Evolutionary conservation across 331 rosid species (phyloP), one percentile per base, ranked within the genome.

Genomic region (Erythrophleum ivorense): DNA sequence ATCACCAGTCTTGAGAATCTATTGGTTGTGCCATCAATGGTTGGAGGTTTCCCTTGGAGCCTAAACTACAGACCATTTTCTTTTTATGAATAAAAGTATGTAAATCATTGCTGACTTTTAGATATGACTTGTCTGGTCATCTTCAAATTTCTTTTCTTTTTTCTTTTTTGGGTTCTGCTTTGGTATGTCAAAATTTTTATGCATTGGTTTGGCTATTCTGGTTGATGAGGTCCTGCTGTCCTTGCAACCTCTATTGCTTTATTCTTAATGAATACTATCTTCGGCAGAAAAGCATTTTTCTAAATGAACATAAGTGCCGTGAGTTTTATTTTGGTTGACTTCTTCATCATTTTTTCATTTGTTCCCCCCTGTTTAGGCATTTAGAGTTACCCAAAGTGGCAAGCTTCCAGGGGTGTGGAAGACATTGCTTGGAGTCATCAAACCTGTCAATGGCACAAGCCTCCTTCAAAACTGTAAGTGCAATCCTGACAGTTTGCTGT

Each of bases 401-500:
- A 96, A 88, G 82, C 91, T 92, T 86, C 92, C 92, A 31, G 99
- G 98, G 68, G 91, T 96, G 43, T 86, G 88, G 91, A 92, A 89
- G 90, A 96, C 99, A 29, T 88, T 96, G 87, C 76, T 81, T 82
- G 97, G 83, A 81, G 93, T 85, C 75, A 84, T 87, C 58, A 80
- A 89, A 64, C 97, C 98, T 38, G 73, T 66, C 38, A 69, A 84
- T 71, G 84, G 86, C 68, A 62, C 91, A 49, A 88, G 53, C 77
- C 83, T 75, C 62, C 80, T 87, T 76, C 95, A 88, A 67, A 89
- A 80, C 75, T 65, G 97, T 96, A 79, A 80, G 91, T 75, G 69
- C 77, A 19, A 67, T 36, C 68, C 58, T 48, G 36, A 31, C 43
- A 40, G 54, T 71, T 62, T 24, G 48, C 19, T 66, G 59, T 83